Base-by-base conservation (phyloP, 2,329 filamentous ascomycete species). In the Epichloe elymi region DNA sequence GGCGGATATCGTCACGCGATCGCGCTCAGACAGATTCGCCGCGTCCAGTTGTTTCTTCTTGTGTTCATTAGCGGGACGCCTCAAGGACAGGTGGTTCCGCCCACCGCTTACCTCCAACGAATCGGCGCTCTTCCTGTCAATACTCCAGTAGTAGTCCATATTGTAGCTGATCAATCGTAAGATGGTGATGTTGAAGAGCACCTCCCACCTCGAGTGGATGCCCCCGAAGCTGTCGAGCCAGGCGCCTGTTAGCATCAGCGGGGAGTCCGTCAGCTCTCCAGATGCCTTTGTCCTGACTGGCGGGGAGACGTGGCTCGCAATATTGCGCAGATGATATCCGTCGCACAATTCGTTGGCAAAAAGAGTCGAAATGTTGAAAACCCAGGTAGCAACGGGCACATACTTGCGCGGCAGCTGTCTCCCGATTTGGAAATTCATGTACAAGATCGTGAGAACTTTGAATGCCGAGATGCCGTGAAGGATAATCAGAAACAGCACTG, bases 31-130 rank as follows among this genome's bases (percentile, higher is more conserved):
- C 38, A 97, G 79, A 60, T 85, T 81, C 50, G 88, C 75, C 42
- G 87, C 86, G 75, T 97, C 89, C 56, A 95, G 78, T 74, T 95
- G 88, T 68, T 94, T 95, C 87, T 97, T 97, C 90, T 97, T 93
- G 69, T 72, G 73, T 66, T 69, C 62, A 79, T 91, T 76, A 91
- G 83, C 50, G 50, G 61, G 42, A 55, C 38, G 49, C 19, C 50
- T 44, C 26, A 47, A 36, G 14, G 6, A 41, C 26, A 47, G 12
- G 14, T 46, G 12, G n/a, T 12, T 12, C 3, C 23, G n/a, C 12
- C 19, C 5, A 26, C 15, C 17, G 5, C 79, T 65, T 79, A 97
- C 93, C 83, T 97, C 91, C 41, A 95, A 67, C 8, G 85, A 76
- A 60, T 80, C 90, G 30, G 77, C 72, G 54, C 67, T 69, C 39